Evolutionary conservation across 495 filamentous ascomycete genomes (phyloP), one percentile per base, ranked within the genome.

Genomic region (Penicillium bialowiezense): DNA sequence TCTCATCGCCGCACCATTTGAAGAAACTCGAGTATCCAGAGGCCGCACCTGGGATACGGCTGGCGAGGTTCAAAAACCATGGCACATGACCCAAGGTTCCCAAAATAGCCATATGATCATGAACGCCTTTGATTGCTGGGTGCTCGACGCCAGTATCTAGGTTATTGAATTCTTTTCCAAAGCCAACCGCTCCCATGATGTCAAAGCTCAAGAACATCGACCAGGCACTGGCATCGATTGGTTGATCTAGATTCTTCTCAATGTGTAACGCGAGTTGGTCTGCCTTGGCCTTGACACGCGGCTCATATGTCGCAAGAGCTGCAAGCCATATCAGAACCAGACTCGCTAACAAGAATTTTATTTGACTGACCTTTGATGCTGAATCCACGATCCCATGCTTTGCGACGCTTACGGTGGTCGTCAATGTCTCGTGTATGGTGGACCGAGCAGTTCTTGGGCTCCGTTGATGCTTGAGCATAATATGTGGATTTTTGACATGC

Each of bases 91-190:
- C 7, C 9, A 20, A 3, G 17, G 31, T 8, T 6, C 45, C 45
- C 9, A 40, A 2, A 10, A 38, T 39, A 10, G 32, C 29, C 40
- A 65, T 58, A 12, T 60, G 55, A 9, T 54, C 44, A 12, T 55
- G 52, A 1, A 63, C 15, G 1, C 37, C 44, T 28, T 79, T 74
- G 29, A 83, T 74, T 7, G 78, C 77, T 51, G 76, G 80, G 12
- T 83, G 74, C 61, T 81, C 83, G 3, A 44, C 23, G 1, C 54
- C 45, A n/a, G 48, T 49, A 6, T 19, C 32, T 0, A 56, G 40
- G n/a, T 48, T 56, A 33, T 56, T 33, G 33, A 56, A 52, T 12
- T 48, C 38, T 13, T 56, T 51, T 20, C 54, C 54, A 32, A 56
- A 56, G 7, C 43, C 39, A 10, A 57, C 35, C 0, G 34, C 36